Percentiles rank a stretch among this genome's conserved stretches.
Conservation (phyloP, 139 green algal genomes). For the Nannochloris sp. region DNA sequence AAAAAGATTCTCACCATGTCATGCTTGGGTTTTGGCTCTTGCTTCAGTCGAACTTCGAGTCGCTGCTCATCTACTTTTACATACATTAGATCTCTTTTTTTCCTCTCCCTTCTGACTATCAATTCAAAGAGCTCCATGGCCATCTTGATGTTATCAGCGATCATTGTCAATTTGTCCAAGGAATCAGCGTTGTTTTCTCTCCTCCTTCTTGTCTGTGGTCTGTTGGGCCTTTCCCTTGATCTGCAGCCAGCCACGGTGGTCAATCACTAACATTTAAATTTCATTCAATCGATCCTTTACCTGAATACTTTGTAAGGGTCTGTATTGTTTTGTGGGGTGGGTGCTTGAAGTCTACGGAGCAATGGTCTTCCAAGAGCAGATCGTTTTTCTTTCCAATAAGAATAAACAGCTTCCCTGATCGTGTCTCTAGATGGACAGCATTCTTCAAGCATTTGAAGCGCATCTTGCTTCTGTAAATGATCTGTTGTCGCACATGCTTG, state of each 20-base stretch:
- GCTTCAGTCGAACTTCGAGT: constrained; percentile 44
- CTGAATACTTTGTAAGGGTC: constrained; percentile 96
- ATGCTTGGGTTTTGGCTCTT: constrained; percentile 28
- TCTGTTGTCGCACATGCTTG: constrained; percentile 50
- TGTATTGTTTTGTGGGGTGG: constrained; percentile 66
- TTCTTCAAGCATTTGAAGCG: constrained; percentile 38
- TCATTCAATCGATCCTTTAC: constrained; percentile 17
- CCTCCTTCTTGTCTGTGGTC: constrained; percentile 78
- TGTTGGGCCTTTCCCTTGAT: constrained; percentile 73
- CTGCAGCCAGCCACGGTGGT: constrained; percentile 11
- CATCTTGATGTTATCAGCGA: constrained; percentile 55
- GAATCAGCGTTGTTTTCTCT: constrained; percentile 69
- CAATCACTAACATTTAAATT: background rate
- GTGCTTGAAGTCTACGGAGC: constrained; percentile 72
- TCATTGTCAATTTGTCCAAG: constrained; percentile 69
- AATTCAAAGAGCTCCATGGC: constrained; percentile 49
- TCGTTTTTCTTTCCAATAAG: constrained; percentile 86
- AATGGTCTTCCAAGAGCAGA: constrained; percentile 63
- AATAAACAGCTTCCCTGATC: constrained; percentile 62
- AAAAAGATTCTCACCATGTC: constrained; percentile 17
- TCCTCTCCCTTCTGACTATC: constrained; percentile 55
- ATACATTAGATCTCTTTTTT: constrained; percentile 60
- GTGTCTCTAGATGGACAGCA: constrained; percentile 22
- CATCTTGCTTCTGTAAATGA: constrained; percentile 56
- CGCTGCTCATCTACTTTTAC: constrained; percentile 48